Conservation (phyloP, 148 eudicot species). For the Rhododendron griersonianum region DNA sequence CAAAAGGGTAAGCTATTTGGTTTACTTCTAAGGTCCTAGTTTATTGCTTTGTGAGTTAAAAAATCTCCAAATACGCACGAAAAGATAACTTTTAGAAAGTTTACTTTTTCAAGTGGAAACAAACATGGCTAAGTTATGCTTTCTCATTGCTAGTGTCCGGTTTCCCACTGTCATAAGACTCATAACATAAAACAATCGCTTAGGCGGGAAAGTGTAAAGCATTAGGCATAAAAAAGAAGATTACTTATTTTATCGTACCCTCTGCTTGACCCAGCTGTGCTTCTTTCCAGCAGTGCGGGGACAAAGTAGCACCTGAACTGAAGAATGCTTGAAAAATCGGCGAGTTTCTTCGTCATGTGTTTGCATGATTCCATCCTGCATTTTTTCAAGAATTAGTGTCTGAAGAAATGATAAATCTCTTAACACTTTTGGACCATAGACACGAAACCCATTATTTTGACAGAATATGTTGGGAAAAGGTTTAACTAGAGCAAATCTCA, state of each 20-base stretch:
- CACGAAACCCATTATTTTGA: neutral
- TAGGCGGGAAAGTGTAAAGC: neutral
- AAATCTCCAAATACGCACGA: neutral
- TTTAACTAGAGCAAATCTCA: neutral
- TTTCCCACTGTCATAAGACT: neutral
- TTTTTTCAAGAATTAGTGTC: neutral
- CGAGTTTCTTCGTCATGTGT: constrained; percentile 99
- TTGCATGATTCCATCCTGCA: constrained; percentile 93
- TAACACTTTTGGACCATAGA: neutral
- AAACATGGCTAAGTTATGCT: neutral
- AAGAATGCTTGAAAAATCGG: constrained; percentile 89
- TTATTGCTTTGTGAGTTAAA: neutral
- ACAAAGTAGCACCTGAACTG: constrained; percentile 85
- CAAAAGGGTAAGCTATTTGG: neutral
- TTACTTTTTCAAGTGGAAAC: neutral
- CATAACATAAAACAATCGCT: neutral
- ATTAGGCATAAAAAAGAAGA: neutral
- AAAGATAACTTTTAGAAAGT: neutral
- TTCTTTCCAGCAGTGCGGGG: constrained; percentile 85
- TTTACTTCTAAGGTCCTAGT: neutral
- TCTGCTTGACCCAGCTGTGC: constrained; percentile 86
- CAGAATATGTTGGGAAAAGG: neutral
- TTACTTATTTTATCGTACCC: constrained; percentile 36
- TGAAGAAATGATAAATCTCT: neutral
- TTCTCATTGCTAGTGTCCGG: neutral